Evolutionary conservation across 2,329 filamentous ascomycete genomes (phyloP), one percentile per base, ranked within the genome.

Genomic region (Berkeleyomyces rouxiae): DNA sequence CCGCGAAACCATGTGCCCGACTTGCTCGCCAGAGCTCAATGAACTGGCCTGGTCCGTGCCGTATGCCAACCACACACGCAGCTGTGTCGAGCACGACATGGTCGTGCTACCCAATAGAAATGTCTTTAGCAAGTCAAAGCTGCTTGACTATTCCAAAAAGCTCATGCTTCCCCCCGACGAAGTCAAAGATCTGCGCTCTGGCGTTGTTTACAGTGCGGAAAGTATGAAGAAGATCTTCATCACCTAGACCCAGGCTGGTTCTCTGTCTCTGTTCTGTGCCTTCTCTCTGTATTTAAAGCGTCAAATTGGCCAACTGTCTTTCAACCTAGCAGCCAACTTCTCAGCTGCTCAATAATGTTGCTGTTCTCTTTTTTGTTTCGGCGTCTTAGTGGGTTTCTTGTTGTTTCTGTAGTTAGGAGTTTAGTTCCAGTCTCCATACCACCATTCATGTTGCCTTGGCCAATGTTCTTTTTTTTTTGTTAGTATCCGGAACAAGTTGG

Each of bases 1-100:
- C 58, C 67, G 64, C 7, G 67, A 66, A 61, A 64, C 65, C 58
- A 84, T 97, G 49, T 99, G 93, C 69, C 93, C 93, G 2, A 97
- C 99, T 70, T 99, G 93, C 77, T 93, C 87, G 58, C 93, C 87
- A 0, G 93, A 99, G 74, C 82, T 99, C 63, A 97, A 97, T 72
- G 88, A 91, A 69, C 81, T 99, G 42, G 92, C 93, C 1, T 80
- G 86, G 60, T 85, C 86, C 68, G 88, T 99, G 53, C 93, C 93
- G 0, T 97, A 97, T 69, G 93, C 93, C 2, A 88, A 96, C 70
- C 93, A 99, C 72, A 91, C 87, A 39, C 95, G 95, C 78, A 96
- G 90, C 71, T 88, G 90, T 66, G 89, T 97, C 39, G 92, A 96
- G 70, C 84, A 83, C 55, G 91, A 97, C 70, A 81, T 93, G 0